Evolutionary conservation across 1,284 basidiomycete genomes (phyloP).

Genomic region (Ustilago vetiveriae): DNA sequence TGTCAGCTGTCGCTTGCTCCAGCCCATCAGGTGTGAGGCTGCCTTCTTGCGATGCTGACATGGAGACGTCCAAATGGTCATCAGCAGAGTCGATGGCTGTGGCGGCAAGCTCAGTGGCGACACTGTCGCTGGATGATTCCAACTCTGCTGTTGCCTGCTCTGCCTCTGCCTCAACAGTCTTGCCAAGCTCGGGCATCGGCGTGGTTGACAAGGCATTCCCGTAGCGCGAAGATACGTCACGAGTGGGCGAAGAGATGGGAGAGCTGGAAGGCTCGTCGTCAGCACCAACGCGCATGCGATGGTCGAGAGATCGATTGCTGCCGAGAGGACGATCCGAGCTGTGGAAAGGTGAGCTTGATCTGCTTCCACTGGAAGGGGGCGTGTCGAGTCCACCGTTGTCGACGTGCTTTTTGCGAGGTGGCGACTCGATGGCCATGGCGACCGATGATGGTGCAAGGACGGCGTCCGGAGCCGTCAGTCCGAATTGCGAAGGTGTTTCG

Average conservation of each 20-base stretch:
- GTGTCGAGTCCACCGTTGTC: constrained; percentile 44
- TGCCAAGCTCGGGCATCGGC: constrained; percentile 14
- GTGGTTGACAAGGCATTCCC: constrained; percentile 6
- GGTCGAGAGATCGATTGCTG: constrained; percentile 12
- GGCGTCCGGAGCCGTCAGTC: background rate
- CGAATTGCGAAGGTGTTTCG: background rate
- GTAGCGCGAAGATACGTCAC: constrained; percentile 34
- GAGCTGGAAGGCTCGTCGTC: constrained; percentile 49
- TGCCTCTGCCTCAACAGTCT: background rate
- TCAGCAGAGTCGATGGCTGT: background rate
- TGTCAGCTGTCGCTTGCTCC: background rate
- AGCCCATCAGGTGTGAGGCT: background rate
- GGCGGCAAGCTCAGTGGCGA: constrained; percentile 1
- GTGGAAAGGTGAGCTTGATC: constrained; percentile 41
- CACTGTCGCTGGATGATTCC: background rate
- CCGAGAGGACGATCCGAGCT: constrained; percentile 13
- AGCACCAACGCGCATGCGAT: constrained; percentile 7
- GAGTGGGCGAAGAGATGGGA: constrained; percentile 45
- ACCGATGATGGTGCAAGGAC: constrained; percentile 6
- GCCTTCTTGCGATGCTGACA: background rate
- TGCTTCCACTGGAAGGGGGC: constrained; percentile 45
- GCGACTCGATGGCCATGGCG: constrained; percentile 28
- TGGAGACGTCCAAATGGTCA: background rate
- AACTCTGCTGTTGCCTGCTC: background rate
- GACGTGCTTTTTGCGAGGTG: constrained; percentile 37